These are phyloP conservation scores for Eucalyptus fibrosa DNA, from an alignment of 345 rosid species.

Conservation along the genomic window DNA sequence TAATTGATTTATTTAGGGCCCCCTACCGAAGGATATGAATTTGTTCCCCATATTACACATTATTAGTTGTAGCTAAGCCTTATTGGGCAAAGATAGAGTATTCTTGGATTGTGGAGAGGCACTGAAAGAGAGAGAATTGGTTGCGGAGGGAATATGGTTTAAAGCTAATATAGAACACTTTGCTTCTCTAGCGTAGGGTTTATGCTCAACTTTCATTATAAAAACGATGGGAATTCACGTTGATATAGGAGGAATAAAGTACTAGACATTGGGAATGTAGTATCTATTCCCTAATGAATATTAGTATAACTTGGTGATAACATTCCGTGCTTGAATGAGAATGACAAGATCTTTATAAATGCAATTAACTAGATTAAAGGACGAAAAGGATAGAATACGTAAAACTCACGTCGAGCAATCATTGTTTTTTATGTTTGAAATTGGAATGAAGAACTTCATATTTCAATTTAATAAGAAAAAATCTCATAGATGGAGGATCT, in stretches of 20 bases:
- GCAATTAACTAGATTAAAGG: background rate
- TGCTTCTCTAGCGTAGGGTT: background rate
- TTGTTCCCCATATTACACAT: background rate
- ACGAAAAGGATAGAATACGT: background rate
- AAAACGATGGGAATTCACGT: background rate
- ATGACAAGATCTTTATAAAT: background rate
- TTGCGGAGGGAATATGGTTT: constrained; percentile 11
- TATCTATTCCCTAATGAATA: constrained; percentile 6
- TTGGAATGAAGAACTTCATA: background rate
- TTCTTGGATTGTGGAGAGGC: background rate
- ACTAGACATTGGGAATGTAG: constrained; percentile 12
- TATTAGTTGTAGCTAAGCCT: background rate
- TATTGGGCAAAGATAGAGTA: background rate
- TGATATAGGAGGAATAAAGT: constrained; percentile 40
- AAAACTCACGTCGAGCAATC: background rate
- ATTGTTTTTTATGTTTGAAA: background rate
- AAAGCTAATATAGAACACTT: background rate
- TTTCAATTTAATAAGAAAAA: background rate
- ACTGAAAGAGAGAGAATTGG: background rate
- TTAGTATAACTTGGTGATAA: background rate
- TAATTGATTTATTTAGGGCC: background rate
- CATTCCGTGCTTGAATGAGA: background rate
- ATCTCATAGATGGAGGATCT: background rate
- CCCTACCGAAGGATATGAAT: background rate
- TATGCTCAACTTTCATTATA: background rate